Evolutionary conservation across 805 yeast genomes (phyloP).

Genomic region (Candida vaughaniae): DNA sequence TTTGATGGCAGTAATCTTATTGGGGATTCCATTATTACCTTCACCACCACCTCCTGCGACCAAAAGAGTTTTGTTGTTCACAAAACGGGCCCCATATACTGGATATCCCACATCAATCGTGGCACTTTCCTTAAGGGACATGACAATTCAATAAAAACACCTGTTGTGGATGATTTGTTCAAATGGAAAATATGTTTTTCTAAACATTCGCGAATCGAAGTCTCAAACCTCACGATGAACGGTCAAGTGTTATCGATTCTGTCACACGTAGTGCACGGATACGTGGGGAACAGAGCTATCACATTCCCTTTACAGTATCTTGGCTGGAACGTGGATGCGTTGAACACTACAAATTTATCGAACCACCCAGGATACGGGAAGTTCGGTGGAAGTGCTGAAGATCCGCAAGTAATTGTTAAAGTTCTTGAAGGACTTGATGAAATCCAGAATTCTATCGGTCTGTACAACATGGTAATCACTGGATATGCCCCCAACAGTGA

Average conservation of each 20-base stretch:
- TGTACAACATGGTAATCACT: conserved; percentile 66
- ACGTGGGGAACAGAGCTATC: conserved; percentile 68
- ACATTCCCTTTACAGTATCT: conserved; percentile 61
- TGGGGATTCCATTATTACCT: conserved; percentile 85
- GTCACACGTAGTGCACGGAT: conserved; percentile 73
- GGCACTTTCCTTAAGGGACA: conserved; percentile 36
- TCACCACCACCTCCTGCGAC: conserved; percentile 97
- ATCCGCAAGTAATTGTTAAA: conserved; percentile 27
- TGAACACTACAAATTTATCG: conserved; percentile 65
- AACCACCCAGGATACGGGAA: conserved; percentile 73
- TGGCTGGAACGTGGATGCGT: conserved; percentile 70
- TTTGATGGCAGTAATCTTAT: conserved; percentile 68
- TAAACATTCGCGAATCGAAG: conserved; percentile 1
- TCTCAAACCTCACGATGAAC: not conserved
- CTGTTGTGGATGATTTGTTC: conserved; percentile 1
- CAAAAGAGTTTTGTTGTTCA: conserved; percentile 56
- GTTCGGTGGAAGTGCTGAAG: conserved; percentile 46
- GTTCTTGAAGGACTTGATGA: conserved; percentile 36
- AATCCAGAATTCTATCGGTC: conserved; percentile 25
- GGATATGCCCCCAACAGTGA: conserved; percentile 76
- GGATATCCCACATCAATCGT: conserved; percentile 64
- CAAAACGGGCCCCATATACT: conserved; percentile 73
- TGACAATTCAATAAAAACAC: too few relatives aligned
- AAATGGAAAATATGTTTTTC: too few relatives aligned
- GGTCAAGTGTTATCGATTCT: conserved; percentile 49